phyloP scores from a whole-genome alignment of 164 flowering plant species.

The Dillenia suffruticosa region DNA sequence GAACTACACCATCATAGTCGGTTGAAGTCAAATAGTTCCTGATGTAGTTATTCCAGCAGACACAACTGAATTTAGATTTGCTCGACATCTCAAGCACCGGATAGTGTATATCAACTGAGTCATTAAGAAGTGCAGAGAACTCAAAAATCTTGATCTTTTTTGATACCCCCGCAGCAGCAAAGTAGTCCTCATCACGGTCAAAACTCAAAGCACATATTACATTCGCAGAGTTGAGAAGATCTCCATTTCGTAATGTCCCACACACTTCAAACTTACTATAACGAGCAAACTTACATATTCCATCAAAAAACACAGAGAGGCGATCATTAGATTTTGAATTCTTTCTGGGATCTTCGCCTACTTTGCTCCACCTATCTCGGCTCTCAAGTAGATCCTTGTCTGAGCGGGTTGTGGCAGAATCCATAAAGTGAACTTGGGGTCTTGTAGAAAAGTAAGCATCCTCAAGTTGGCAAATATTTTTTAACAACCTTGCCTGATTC shows the following conservation, averaged over 20 bases:
- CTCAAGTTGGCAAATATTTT: conserved; percentile 72
- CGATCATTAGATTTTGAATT: conserved; percentile 32
- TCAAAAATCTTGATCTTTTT: conserved; percentile 95
- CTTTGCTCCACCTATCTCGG: conserved; percentile 26
- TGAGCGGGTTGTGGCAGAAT: conserved; percentile 19
- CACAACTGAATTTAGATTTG: conserved; percentile 75
- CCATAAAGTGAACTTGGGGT: conserved; percentile 44
- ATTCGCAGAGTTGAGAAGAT: conserved; percentile 75
- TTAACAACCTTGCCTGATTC: conserved; percentile 42
- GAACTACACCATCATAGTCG: conserved; percentile 92
- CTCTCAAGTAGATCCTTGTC: conserved; percentile 48
- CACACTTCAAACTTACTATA: conserved; percentile 75
- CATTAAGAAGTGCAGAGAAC: conserved; percentile 54
- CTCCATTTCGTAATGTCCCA: conserved; percentile 70
- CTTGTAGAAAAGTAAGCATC: conserved; percentile 84
- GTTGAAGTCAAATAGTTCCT: conserved; percentile 93
- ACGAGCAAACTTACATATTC: conserved; percentile 91
- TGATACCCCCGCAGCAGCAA: conserved; percentile 98
- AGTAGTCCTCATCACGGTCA: conserved; percentile 90
- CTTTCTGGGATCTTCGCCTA: conserved; percentile 13
- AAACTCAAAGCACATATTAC: conserved; percentile 94
- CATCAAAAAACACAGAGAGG: conserved; percentile 75
- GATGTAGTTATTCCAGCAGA: conserved; percentile 93
- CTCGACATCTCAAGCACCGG: conserved; percentile 86
- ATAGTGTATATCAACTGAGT: conserved; percentile 86